Base-by-base conservation (phyloP, 2,329 filamentous ascomycete genomes). In the Diaporthe humulicola region DNA sequence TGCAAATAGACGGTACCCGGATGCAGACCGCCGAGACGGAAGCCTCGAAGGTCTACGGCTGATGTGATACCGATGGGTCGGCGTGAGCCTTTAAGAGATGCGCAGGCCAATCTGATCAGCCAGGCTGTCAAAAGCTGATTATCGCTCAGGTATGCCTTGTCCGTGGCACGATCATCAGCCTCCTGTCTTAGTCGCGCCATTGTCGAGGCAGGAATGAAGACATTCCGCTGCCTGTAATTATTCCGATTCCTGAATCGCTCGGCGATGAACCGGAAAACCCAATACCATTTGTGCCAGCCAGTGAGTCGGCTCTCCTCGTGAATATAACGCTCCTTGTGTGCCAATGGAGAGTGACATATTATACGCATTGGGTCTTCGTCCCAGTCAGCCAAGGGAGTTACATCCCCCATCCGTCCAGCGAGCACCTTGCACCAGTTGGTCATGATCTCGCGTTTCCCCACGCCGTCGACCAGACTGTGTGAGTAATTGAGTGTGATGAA, bases 391-490 rank as follows among this genome's bases (percentile, higher is more conserved):
- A 86, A 72, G 3, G 81, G 80, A 12, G 80, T 80, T 0, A 89
- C 83, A 50, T 88, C 82, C 12, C 78, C 78, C 25, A 86, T 84
- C 3, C 82, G 79, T 1, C 85, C 87, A 9, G 83, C 82, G 3
- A 90, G 78, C 0, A 87, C 83, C 1, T 84, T 79, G 0, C 82
- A 86, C 88, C 88, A 90, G 7, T 82, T 85, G 0, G 82, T 77
- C 9, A 90, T 76, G 9, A 90, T 79, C 3, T 80, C 83, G 3
- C 80, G 77, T 38, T 82, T 82, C 4, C 86, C 87, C 77, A 87
- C 82, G 3, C 82, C 86, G 74, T 90, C 88, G 74, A 85, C 84
- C 4, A 89, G 78, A 0, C 84, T 84, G 78, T 90, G 89, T 1
- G 86, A 84, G 80, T 83, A 88, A 2, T 81, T 80, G 1, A 90